Conservation (phyloP, 129 eudicot genomes). For the Centaurea solstitialis region DNA sequence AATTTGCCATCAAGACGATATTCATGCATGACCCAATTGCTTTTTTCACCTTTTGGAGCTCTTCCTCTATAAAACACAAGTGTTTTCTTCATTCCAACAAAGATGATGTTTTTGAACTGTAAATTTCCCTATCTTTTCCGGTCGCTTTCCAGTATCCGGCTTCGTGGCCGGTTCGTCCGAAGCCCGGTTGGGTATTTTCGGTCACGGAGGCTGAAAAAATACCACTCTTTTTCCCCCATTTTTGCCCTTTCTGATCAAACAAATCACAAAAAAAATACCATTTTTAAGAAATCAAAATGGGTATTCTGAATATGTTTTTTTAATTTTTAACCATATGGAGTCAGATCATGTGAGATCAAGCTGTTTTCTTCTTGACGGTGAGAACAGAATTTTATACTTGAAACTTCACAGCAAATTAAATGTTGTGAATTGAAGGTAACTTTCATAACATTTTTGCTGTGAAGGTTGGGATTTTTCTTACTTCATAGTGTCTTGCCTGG, state of each 20-base stretch:
- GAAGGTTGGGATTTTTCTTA: too few relatives aligned
- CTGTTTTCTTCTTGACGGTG: too few relatives aligned
- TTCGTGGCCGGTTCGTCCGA: conserved; percentile 83
- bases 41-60: conserved; percentile 92
- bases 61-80: conserved; percentile 87
- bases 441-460: too few relatives aligned
- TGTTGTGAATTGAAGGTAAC: too few relatives aligned
- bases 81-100: conserved; percentile 96
- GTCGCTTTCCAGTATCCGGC: conserved; percentile 98
- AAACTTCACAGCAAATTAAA: too few relatives aligned
- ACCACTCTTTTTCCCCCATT: conserved; percentile 96
- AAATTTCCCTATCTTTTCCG: conserved; percentile 87
- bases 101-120: conserved; percentile 66
- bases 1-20: conserved; percentile 93
- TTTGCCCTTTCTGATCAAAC: conserved; percentile 57
- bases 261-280: background rate
- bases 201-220: conserved; percentile 82
- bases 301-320: too few relatives aligned
- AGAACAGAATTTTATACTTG: too few relatives aligned
- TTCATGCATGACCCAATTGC: conserved; percentile 97
- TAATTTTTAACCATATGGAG: too few relatives aligned
- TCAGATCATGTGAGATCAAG: too few relatives aligned
- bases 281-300: background rate
- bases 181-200: conserved; percentile 91
- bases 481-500: too few relatives aligned